phyloP scores from a whole-genome alignment of 1,139 yeast species.

The Blastobotrys apis region DNA sequence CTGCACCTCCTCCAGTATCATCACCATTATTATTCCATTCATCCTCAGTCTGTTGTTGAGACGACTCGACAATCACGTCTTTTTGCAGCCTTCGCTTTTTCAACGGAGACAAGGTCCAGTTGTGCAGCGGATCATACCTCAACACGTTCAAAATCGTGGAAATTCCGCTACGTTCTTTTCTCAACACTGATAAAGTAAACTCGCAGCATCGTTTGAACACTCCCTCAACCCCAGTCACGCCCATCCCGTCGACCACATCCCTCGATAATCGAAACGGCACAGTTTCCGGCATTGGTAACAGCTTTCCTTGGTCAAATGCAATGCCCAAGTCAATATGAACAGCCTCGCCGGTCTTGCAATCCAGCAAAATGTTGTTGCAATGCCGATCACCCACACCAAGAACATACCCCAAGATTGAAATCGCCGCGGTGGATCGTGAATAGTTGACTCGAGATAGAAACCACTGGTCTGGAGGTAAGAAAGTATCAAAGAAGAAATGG shows the following conservation, averaged over 20 bases:
- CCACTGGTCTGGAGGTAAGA: conserved; percentile 58
- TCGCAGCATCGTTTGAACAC: conserved; percentile 69
- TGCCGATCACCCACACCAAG: conserved; percentile 95
- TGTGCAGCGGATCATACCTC: conserved; percentile 86
- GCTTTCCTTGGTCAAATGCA: conserved; percentile 82
- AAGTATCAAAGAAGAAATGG: conserved; percentile 66
- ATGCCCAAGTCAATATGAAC: conserved; percentile 95
- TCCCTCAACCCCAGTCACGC: conserved; percentile 77
- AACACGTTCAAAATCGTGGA: conserved; percentile 80
- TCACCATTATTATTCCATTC: conserved; percentile 13
- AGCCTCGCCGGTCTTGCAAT: conserved; percentile 76
- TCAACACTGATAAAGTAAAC: conserved; percentile 62
- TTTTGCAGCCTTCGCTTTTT: conserved; percentile 50
- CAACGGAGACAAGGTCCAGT: conserved; percentile 77
- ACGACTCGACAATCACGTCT: no score
- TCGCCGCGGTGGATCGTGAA: conserved; percentile 75
- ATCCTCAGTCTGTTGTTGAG: not conserved
- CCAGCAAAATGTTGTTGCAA: conserved; percentile 83
- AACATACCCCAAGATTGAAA: conserved; percentile 81
- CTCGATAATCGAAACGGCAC: conserved; percentile 91
- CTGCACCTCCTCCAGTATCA: conserved; percentile 44
- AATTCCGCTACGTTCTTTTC: conserved; percentile 64
- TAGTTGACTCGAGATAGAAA: conserved; percentile 59
- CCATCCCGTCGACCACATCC: conserved; percentile 91
- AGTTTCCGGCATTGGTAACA: conserved; percentile 81